Conservation (phyloP, 2,329 filamentous ascomycete genomes). For the Trichothecium sympodiale region DNA sequence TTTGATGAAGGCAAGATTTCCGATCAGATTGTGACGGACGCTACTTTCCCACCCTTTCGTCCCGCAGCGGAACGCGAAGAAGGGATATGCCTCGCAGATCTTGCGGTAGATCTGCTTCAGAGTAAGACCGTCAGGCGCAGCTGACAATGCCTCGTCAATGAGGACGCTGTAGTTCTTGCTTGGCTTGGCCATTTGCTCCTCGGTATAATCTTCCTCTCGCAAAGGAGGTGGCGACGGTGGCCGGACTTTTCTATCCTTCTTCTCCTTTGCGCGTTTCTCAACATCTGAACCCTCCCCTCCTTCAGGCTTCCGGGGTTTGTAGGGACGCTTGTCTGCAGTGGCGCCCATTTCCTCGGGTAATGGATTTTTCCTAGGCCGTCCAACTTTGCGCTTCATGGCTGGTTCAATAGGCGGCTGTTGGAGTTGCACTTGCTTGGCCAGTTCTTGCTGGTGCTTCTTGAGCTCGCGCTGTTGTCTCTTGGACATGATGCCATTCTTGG, state of each 20-base stretch:
- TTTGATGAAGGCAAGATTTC: slow-evolving; percentile 50
- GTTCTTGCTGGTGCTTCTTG: slow-evolving; percentile 42
- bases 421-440: slow-evolving; percentile 39
- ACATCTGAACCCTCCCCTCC: slow-evolving; percentile 44
- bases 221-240: slow-evolving; percentile 51
- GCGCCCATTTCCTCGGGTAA: slow-evolving; percentile 43
- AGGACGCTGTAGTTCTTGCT: slow-evolving; percentile 52
- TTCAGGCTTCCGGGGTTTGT: slow-evolving; percentile 50
- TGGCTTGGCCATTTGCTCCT: slow-evolving; percentile 48
- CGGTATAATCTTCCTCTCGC: slow-evolving; percentile 42
- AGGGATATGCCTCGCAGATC: slow-evolving; percentile 46
- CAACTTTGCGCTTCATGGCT: slow-evolving; percentile 52
- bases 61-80: slow-evolving; percentile 48
- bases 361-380: slow-evolving; percentile 53
- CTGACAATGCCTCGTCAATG: slow-evolving; percentile 48
- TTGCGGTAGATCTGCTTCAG: slow-evolving; percentile 54
- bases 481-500: slow-evolving; percentile 75
- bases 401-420: slow-evolving; percentile 35
- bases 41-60: slow-evolving; percentile 58
- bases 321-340: slow-evolving; percentile 52
- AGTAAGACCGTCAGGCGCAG: slow-evolving; percentile 41
- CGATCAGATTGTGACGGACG: slow-evolving; percentile 52
- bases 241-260: slow-evolving; percentile 47
- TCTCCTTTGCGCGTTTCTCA: slow-evolving; percentile 44
- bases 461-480: slow-evolving; percentile 59